These are phyloP conservation scores for Fusarium brachygibbosum DNA, from an alignment of 2,329 filamentous ascomycete genomes.

Conservation along the genomic window DNA sequence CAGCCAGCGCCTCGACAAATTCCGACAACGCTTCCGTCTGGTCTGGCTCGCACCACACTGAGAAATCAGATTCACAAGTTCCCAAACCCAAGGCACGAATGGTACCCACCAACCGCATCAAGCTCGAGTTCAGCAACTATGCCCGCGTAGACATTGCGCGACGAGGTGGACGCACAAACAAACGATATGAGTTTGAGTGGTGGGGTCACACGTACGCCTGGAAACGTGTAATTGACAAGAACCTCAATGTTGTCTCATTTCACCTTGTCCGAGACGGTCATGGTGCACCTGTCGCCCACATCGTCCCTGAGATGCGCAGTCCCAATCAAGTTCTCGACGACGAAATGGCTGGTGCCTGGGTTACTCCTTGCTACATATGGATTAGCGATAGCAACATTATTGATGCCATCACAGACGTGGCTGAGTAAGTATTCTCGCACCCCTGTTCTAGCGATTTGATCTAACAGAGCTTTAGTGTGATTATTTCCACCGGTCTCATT, in stretches of 20 bases:
- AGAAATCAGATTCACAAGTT: slow-evolving; percentile 41
- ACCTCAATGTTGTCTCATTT: slow-evolving; percentile 78
- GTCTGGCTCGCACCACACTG: slow-evolving; percentile 44
- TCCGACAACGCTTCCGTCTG: slow-evolving; percentile 46
- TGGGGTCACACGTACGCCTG: slow-evolving; percentile 90
- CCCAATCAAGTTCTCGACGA: slow-evolving; percentile 79
- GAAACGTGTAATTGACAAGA: slow-evolving; percentile 81
- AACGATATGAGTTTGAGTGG: slow-evolving; percentile 92
- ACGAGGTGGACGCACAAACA: slow-evolving; percentile 72
- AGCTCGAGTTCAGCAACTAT: slow-evolving; percentile 97
- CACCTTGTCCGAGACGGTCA: slow-evolving; percentile 79
- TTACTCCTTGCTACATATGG: slow-evolving; percentile 91
- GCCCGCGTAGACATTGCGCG: slow-evolving; percentile 88
- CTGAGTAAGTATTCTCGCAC: slow-evolving; percentile 74
- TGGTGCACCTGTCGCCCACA: slow-evolving; percentile 79
- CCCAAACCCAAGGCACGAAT: slow-evolving; percentile 54
- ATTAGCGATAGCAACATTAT: slow-evolving; percentile 82
- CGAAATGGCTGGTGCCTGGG: slow-evolving; percentile 84
- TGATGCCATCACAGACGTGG: slow-evolving; percentile 79
- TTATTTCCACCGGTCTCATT: slow-evolving; percentile 90
- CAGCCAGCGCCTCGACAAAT: slow-evolving; percentile 27
- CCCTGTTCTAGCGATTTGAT: slow-evolving; percentile 9
- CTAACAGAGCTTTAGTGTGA: slow-evolving; percentile 71
- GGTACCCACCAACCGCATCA: slow-evolving; percentile 80
- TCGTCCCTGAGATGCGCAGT: slow-evolving; percentile 83